These are phyloP conservation scores for Akanthomyces uredinophilus DNA, from an alignment of 2,329 filamentous ascomycete species.

Conservation along the genomic window DNA sequence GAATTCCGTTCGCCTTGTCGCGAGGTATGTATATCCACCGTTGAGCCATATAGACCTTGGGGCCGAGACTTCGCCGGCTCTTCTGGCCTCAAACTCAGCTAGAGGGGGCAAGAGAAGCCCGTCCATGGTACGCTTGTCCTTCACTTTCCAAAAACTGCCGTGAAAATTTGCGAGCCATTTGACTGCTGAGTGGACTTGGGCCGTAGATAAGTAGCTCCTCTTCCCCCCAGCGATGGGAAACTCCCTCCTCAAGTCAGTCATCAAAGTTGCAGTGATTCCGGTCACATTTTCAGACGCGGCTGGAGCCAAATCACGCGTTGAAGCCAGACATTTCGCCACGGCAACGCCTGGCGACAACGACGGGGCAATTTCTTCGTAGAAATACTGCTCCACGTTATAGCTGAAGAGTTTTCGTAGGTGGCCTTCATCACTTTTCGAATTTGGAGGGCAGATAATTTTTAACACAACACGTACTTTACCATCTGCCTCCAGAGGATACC, in stretches of 20 bases:
- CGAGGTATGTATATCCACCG: conserved; percentile 64
- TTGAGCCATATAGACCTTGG: conserved; percentile 51
- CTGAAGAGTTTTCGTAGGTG: conserved; percentile 62
- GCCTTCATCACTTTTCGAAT: conserved; percentile 45
- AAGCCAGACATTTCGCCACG: conserved; percentile 47
- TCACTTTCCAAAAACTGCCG: conserved; percentile 42
- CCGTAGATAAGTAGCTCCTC: conserved; percentile 38
- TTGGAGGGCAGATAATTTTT: conserved; percentile 55
- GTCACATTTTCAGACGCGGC: conserved; percentile 27
- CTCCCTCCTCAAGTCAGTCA: conserved; percentile 48
- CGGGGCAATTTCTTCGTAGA: conserved; percentile 54
- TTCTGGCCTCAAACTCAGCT: conserved; percentile 40
- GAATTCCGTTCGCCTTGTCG: conserved; percentile 56
- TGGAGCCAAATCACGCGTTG: conserved; percentile 25
- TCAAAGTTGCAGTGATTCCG: conserved; percentile 47
- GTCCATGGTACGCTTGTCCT: conserved; percentile 25
- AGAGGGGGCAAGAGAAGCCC: conserved; percentile 49
- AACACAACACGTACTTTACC: conserved; percentile 43
- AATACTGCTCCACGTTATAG: conserved; percentile 63
- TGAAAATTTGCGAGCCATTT: conserved; percentile 63
- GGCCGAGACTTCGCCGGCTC: conserved; percentile 13
- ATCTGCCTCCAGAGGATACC: background rate
- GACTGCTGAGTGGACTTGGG: conserved; percentile 49
- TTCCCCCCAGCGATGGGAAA: conserved; percentile 56
- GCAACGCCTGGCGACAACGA: conserved; percentile 37